Evolutionary conservation across 371 early-diverging fungal species (phyloP), one percentile per base, ranked within the genome.

Genomic region (Chytridiales sp.): DNA sequence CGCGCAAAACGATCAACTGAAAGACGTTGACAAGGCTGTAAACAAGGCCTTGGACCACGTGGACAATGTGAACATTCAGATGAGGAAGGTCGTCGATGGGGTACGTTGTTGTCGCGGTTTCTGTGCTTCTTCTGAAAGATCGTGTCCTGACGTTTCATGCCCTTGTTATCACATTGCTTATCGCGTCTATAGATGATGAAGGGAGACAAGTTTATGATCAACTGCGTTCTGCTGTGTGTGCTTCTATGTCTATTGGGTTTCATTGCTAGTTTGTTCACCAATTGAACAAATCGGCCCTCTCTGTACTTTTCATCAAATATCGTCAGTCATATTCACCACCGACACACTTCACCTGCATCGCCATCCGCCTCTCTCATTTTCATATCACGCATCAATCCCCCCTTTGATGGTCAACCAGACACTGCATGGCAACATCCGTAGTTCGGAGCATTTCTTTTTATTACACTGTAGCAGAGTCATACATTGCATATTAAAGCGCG

Each of bases 181-280:
- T 30, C 11, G 29, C 15, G 13, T 38, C 47, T 58, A 22, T 38
- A 79, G 79, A 69, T 81, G 61, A 83, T 83, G 84, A 80, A 76
- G 55, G 84, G 84, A 26, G 84, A 83, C 67, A 66, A 69, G 32
- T 83, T 83, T 59, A 72, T 83, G 66, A 66, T 81, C 15, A 81
- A 79, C 47, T 83, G 81, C 63, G 70, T 83, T 29, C 59, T 83
- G 29, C 53, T 83, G 47, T 78, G 79, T 47, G 67, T 83, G 1
- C 44, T 83, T 26, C 71, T 83, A 24, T 73, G 74, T 0, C 54
- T 83, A 4, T 63, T 76, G 0, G 81, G 76, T 6, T 83, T 78
- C 59, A 78, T 83, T 36, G 72, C 76, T 11, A 55, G 64, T 34
- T 66, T 73, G 42, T 76, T 76, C 38, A 38, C n/a, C n/a, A 38